Evolutionary conservation across 805 yeast genomes (phyloP), one percentile per base, ranked within the genome.

Genomic region (Geotrichum ghanense): DNA sequence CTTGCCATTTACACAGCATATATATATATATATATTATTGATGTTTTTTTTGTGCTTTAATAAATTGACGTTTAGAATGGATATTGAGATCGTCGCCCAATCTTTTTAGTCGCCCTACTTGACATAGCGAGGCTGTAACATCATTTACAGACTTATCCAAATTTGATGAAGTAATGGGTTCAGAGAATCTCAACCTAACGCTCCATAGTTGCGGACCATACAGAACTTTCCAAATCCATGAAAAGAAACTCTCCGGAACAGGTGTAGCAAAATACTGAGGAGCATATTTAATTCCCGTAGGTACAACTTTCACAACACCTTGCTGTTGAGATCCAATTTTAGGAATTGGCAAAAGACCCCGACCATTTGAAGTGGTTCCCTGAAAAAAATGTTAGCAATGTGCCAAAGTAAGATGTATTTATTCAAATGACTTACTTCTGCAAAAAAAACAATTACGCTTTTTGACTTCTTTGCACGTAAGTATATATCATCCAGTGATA

Each of bases 301-400:
- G 59, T 46, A 48, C 65, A 3, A 59, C 43, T 7, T 45, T 48
- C 22, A 53, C 31, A 12, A 46, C 39, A 6, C 47, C 47, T 46
- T 26, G 49, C 47, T 23, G 40, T 24, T 46, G 49, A 37, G 66
- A 58, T 45, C 55, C 52, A 3, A 58, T 48, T 3, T 49, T 43
- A 27, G 67, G 65, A 47, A 83, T 74, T 2, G 86, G 78, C 50
- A 89, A 69, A 1, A 89, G 58, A 0, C 88, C 79, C 51, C 79
- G 79, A 44, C 94, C 92, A 59, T 89, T 90, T 0, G 95, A 78
- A 0, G 95, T 72, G 0, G 95, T 84, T 0, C 95, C 37, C 37
- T 31, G 16, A 9, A 14, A 9, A 12, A 31, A 31, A 31, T 16
- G 12, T n/a, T 12, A 31, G 37, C 16, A n/a, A 31, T 16, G 12